Percentiles rank a stretch among this genome's conserved stretches.
Evolutionary conservation across 306 rosid genomes (phyloP).

Genomic region (Fagus sylvatica): DNA sequence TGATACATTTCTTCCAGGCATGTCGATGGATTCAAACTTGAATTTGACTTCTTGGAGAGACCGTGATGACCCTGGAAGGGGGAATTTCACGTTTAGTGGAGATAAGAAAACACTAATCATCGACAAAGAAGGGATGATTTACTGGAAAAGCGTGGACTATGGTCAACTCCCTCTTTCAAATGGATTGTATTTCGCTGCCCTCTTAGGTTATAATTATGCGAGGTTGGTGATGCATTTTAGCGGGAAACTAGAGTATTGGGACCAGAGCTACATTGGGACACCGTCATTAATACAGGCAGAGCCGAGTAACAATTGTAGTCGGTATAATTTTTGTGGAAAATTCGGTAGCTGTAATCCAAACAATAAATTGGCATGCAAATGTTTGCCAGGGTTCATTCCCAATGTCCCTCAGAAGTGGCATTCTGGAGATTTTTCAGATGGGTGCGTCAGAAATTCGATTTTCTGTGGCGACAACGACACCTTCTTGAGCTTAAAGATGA

Average conservation of each 20-base stretch:
- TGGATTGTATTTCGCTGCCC: no score
- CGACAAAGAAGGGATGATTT: rapidly evolving
- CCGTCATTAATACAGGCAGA: rapidly evolving
- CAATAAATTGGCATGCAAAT: constrained; percentile 17
- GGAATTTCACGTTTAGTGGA: constrained; percentile 28
- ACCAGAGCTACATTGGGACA: rapidly evolving
- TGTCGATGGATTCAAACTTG: constrained; percentile 30
- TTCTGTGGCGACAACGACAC: neutral
- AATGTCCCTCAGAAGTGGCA: neutral
- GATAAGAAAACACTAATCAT: neutral
- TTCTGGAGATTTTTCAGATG: constrained; percentile 2
- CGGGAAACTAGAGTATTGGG: constrained; percentile 18
- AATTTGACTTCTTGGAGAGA: constrained; percentile 34
- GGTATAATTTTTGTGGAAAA: constrained; percentile 28
- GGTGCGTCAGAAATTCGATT: constrained; percentile 19
- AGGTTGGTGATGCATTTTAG: constrained; percentile 31
- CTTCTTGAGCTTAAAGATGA: constrained; percentile 24
- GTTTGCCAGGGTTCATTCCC: constrained; percentile 46
- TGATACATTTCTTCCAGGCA: constrained; percentile 51
- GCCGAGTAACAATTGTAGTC: constrained; percentile 20
- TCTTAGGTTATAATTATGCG: no score
- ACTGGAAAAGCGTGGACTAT: constrained; percentile 18
- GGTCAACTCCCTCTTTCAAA: no score
- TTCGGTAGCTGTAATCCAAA: constrained; percentile 32
- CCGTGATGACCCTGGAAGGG: neutral